Percentiles rank a stretch among this genome's conserved stretches.
Evolutionary conservation across 192 early-diverging fungal genomes (phyloP).

Genomic region (Backusella australiensis): DNA sequence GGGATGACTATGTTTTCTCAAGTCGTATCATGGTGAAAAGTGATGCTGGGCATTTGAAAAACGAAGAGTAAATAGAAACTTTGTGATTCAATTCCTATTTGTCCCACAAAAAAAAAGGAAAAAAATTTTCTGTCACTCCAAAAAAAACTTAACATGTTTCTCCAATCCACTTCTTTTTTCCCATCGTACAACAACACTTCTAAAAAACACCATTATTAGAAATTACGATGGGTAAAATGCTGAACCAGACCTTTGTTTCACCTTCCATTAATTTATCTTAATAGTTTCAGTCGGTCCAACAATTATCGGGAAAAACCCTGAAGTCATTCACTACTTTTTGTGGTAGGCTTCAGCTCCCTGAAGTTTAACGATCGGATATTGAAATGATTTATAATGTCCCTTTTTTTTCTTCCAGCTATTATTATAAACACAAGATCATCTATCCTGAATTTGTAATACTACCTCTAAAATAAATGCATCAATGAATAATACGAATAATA

Average conservation of each 20-base stretch:
- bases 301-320: neutral
- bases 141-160: neutral
- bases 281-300: neutral
- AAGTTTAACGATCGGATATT: neutral
- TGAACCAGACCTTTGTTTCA: neutral
- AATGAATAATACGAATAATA: neutral
- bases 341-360: neutral
- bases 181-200: neutral
- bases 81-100: neutral
- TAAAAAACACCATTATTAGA: neutral
- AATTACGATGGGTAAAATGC: slow-evolving; percentile 5
- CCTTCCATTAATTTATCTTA: neutral
- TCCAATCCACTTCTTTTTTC: neutral
- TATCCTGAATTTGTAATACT: neutral
- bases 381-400: neutral
- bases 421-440: neutral
- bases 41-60: neutral
- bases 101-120: neutral
- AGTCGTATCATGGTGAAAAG: neutral
- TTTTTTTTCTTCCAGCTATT: neutral
- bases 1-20: neutral
- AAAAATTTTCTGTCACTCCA: slow-evolving; percentile 1
- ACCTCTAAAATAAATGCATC: neutral
- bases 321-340: neutral
- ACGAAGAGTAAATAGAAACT: neutral